Base-by-base conservation (phyloP, 2,329 filamentous ascomycete genomes). In the Neonectria faginata region DNA sequence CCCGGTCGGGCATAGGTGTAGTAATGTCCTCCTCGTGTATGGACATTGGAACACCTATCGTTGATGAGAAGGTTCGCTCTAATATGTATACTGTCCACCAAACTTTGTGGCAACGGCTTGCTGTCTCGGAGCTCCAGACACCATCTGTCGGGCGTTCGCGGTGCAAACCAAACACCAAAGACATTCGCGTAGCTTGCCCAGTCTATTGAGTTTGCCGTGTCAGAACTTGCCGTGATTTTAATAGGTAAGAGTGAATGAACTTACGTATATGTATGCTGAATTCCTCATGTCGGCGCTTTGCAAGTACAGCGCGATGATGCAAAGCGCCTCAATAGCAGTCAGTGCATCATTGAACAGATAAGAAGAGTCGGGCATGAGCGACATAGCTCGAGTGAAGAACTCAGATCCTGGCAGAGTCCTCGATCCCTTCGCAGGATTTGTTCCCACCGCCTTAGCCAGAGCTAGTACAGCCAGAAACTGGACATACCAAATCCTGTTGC, bases 281-380 rank as follows among this genome's bases (percentile, higher is more conserved):
- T 63, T 63, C 7, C 60, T 58, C 60, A 63, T 63, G 10, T 63
- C 60, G n/a, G 60, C 60, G 31, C 60, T 63, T 22, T 63, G 60
- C 6, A 63, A 20, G 16, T 63, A 63, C 18, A 63, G 25, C 5
- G 60, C 60, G 39, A 63, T 53, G 2, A 58, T 51, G 22, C 60
- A 63, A 9, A 63, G 48, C n/a, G 56, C 53, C 31, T 63, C 60
- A 14, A 63, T 63, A 0, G 60, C 55, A 18, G 60, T 63, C 55
- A 63, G 42, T 5, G 60, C 60, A 7, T 63, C 60, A 12, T 63
- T 63, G 9, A 63, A 63, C 9, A 63, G 16, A 8, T 63, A 63
- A 9, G 60, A 63, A 9, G 60, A 63, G 22, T 63, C 60, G 2
- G 60, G 60, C 60, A 63, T 63, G 31, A 63, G 60, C 11, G 60